phyloP scores from a whole-genome alignment of 768 basidiomycete genomes.

The Serendipita sp. region DNA sequence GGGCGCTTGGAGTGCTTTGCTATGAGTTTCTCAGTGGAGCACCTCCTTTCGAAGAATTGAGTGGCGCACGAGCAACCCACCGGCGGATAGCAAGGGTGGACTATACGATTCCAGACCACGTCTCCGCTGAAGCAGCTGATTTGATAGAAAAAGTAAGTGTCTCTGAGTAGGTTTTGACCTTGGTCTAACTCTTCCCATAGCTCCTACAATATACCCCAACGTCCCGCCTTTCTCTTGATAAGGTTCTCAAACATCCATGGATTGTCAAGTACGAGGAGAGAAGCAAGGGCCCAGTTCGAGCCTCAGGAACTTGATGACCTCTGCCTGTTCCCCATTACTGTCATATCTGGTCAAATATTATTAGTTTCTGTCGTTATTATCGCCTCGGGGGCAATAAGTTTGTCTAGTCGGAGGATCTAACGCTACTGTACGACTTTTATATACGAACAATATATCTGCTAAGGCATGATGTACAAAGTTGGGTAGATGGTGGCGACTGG shows the following conservation, averaged over 20 bases:
- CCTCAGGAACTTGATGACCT: no score
- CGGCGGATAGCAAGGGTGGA: constrained; percentile 81
- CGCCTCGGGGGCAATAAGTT: no score
- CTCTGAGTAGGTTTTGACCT: not conserved
- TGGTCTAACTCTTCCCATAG: constrained; percentile 25
- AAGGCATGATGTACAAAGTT: not conserved
- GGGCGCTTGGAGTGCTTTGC: constrained; percentile 92
- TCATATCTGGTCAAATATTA: no score
- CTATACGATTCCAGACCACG: constrained; percentile 41
- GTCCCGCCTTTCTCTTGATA: constrained; percentile 54
- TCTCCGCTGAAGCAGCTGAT: constrained; percentile 52
- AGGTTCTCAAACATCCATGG: constrained; percentile 79
- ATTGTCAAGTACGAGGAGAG: constrained; percentile 29
- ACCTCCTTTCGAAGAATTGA: constrained; percentile 75
- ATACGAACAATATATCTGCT: not conserved
- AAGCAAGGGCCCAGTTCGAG: not conserved
- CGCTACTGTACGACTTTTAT: no score
- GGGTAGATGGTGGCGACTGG: not conserved
- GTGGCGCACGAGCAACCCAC: constrained; percentile 65
- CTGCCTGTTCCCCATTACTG: no score
- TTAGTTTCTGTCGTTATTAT: no score
- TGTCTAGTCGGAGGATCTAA: no score
- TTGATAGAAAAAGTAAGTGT: constrained; percentile 42
- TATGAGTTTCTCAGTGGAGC: constrained; percentile 87
- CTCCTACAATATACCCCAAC: constrained; percentile 61